phyloP scores from a whole-genome alignment of 805 yeast genomes.

The Saccharomycopsis olivae region DNA sequence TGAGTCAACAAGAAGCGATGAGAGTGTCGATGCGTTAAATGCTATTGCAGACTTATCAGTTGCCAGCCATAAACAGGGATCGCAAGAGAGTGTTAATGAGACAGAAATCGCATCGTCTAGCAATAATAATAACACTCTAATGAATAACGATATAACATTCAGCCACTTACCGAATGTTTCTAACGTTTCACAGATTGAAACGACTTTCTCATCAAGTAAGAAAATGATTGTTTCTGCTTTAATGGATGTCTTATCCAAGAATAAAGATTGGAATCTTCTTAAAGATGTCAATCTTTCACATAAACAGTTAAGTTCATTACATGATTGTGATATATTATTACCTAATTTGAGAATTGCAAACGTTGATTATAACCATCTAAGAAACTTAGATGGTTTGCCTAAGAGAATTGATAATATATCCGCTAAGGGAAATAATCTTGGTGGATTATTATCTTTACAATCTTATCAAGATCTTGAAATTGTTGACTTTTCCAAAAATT shows the following conservation, averaged over 20 bases:
- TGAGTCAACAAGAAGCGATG: conserved; percentile 1
- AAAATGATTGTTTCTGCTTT: conserved; percentile 31
- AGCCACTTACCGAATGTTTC: conserved; percentile 26
- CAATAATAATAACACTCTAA: conserved; percentile 1
- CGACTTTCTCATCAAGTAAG: conserved; percentile 36
- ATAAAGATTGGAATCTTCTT: conserved; percentile 32
- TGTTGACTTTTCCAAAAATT: conserved; percentile 27
- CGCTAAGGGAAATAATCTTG: conserved; percentile 26
- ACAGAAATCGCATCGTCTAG: not conserved
- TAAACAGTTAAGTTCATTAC: conserved; percentile 27
- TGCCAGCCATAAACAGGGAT: conserved; percentile 3
- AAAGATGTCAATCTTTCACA: conserved; percentile 26
- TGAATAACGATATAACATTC: conserved; percentile 14
- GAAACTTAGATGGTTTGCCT: conserved; percentile 32
- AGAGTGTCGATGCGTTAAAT: conserved; percentile 15
- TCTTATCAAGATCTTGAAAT: conserved; percentile 24
- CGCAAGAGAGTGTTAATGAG: conserved; percentile 1
- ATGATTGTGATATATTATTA: conserved; percentile 30
- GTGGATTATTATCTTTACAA: conserved; percentile 22
- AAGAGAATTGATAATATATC: conserved; percentile 25
- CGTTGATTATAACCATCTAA: conserved; percentile 30
- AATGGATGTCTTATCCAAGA: conserved; percentile 28
- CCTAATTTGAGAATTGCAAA: conserved; percentile 31
- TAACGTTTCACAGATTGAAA: conserved; percentile 31
- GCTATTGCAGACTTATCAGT: conserved; percentile 17